phyloP scores from a whole-genome alignment of 768 basidiomycete species.

The Mycena belliarum region DNA sequence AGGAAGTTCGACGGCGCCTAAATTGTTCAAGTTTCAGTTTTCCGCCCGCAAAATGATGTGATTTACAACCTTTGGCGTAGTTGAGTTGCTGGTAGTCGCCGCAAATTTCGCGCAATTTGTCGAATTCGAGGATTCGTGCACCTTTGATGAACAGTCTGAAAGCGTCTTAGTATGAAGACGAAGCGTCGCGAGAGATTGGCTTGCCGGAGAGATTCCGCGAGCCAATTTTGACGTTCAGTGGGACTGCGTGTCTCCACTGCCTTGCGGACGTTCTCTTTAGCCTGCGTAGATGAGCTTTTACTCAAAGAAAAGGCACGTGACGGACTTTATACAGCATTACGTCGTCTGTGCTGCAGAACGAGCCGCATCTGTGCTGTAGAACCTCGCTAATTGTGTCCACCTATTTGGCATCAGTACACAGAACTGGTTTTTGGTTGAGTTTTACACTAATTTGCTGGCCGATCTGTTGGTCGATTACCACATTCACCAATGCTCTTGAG shows the following conservation, averaged over 20 bases:
- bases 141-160: constrained; percentile 85
- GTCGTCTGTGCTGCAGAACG: constrained; percentile 97
- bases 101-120: constrained; percentile 82
- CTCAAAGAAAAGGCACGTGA: constrained; percentile 3
- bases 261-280: constrained; percentile 90
- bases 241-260: constrained; percentile 80
- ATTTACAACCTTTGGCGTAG: constrained; percentile 77
- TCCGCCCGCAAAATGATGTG: not conserved
- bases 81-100: constrained; percentile 86
- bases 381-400: constrained; percentile 97
- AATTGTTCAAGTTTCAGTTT: not conserved
- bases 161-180: constrained; percentile 12
- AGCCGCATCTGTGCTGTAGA: constrained; percentile 91
- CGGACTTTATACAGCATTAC: constrained; percentile 94
- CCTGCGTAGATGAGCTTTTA: constrained; percentile 45
- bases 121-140: constrained; percentile 78
- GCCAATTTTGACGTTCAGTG: constrained; percentile 72
- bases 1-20: constrained; percentile 85
- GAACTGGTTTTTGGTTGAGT: too few species aligned
- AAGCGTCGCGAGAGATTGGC: constrained; percentile 14
- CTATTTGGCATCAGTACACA: constrained; percentile 53
- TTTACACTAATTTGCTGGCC: constrained; percentile 92
- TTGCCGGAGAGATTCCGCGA: constrained; percentile 87
- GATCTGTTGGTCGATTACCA: constrained; percentile 97
- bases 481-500: constrained; percentile 88